These are phyloP conservation scores for Candida morakotiae DNA, from an alignment of 805 yeast genomes.

Conservation along the genomic window DNA sequence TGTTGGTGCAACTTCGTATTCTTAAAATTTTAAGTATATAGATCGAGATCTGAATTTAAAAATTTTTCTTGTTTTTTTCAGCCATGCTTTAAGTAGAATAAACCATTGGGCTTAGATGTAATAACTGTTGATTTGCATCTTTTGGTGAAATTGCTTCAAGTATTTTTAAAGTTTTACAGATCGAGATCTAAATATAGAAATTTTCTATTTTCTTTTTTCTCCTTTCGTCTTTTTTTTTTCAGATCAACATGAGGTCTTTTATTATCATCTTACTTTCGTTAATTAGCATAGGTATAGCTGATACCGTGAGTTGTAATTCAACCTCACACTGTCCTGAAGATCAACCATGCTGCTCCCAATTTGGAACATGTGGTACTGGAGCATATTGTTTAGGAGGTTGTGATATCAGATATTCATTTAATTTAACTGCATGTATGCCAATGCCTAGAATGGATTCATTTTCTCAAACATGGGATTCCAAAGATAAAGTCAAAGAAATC, in stretches of 20 bases:
- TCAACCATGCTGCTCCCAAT: conserved; percentile 81
- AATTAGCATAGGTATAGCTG: conserved; percentile 6
- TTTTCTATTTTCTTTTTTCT: no score
- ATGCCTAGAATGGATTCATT: conserved; percentile 64
- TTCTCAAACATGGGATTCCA: conserved; percentile 37
- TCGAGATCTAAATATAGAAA: no score
- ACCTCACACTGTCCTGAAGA: conserved; percentile 65
- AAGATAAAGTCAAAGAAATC: conserved; percentile 17
- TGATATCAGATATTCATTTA: conserved; percentile 68
- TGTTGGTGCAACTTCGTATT: no score
- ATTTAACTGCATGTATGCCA: conserved; percentile 74
- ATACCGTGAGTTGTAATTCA: conserved; percentile 42
- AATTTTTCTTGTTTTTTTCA: no score
- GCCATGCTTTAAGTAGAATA: no score
- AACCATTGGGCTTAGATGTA: no score
- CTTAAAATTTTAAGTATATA: no score
- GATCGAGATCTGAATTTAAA: no score
- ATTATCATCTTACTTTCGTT: conserved; percentile 1
- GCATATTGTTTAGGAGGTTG: conserved; percentile 82
- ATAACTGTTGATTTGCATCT: no score
- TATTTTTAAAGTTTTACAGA: no score
- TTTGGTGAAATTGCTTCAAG: no score
- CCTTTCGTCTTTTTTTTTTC: no score
- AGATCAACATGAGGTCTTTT: conserved; percentile 1
- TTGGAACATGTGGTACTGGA: conserved; percentile 79